Base-by-base conservation (phyloP, 768 basidiomycete genomes). In the Pleurotus pulmonarius region DNA sequence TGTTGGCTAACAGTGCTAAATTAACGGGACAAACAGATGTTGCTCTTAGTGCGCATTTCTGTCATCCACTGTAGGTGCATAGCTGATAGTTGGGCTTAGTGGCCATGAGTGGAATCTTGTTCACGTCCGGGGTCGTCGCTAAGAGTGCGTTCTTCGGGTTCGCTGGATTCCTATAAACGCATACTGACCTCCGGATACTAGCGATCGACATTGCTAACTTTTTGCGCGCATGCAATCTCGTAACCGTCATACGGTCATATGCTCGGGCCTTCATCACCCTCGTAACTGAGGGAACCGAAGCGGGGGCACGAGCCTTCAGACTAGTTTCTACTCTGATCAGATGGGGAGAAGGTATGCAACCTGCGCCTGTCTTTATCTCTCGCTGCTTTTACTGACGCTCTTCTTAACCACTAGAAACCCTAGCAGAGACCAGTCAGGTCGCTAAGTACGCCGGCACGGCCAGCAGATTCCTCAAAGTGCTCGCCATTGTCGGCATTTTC, bases 31-130 rank as follows among this genome's bases (percentile, higher is more conserved):
- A 38, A n/a, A 52, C 49, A 39, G 49, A 52, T 40, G 40, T 38
- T 20, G 49, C 49, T 7, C 37, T 52, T 9, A 52, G 49, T 52
- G 13, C 13, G 49, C 24, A 15, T 13, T 40, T 15, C 20, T 13
- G 5, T 5, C 9, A 20, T 52, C 34, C 8, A 20, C 11, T 3
- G 18, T 11, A n/a, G 13, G 9, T 20, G 5, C 16, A 13, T 18
- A 9, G 6, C 37, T 40, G 20, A 38, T 15, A 13, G 18, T 20
- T 22, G 5, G 13, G 13, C 16, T 9, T 13, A 52, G 49, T 52
- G 49, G 49, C 49, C 38, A 52, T 52, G 49, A 52, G 49, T 52
- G 49, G 49, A 37, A 52, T 52, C 49, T 26, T 52, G 38, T 52
- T 52, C 37, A 52, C 49, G 37, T 52, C 49, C 20, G 49, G 49